Conservation (phyloP, 495 filamentous ascomycete species). For the Talaromyces stipitatus region DNA sequence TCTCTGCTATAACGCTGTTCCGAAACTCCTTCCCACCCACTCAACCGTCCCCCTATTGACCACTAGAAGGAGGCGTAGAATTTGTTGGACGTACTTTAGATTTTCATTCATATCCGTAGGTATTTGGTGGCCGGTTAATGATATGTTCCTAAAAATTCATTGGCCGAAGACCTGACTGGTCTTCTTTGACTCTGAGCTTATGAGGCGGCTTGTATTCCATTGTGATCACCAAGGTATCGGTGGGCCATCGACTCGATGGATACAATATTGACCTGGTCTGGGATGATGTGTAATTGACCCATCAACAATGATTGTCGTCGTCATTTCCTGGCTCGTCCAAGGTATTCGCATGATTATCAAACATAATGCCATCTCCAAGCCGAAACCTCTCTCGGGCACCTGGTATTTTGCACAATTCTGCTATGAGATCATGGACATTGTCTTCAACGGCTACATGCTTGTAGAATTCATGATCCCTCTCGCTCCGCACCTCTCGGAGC, state of each 20-base stretch:
- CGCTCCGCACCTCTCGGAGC: slow-evolving; percentile 16
- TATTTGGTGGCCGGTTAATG: slow-evolving; percentile 11
- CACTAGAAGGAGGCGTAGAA: neutral
- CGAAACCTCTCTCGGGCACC: slow-evolving; percentile 15
- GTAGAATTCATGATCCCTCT: slow-evolving; percentile 25
- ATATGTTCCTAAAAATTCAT: slow-evolving; percentile 16
- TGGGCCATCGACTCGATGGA: slow-evolving; percentile 15
- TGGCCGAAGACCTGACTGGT: slow-evolving; percentile 19
- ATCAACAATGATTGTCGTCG: neutral
- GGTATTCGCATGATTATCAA: neutral
- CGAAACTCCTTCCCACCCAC: slow-evolving; percentile 30
- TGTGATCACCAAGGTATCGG: slow-evolving; percentile 15
- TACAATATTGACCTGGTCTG: slow-evolving; percentile 15
- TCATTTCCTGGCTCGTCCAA: neutral
- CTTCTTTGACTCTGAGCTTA: slow-evolving; percentile 21
- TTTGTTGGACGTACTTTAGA: slow-evolving; percentile 9
- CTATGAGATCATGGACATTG: slow-evolving; percentile 15
- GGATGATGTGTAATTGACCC: slow-evolving; percentile 7
- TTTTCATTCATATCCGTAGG: slow-evolving; percentile 13
- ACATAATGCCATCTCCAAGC: slow-evolving; percentile 17
- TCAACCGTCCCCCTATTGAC: slow-evolving; percentile 15
- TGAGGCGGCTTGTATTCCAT: slow-evolving; percentile 30
- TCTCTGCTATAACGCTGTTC: neutral
- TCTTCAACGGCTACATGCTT: slow-evolving; percentile 20
- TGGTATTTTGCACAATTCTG: slow-evolving; percentile 21